Evolutionary conservation across 2,329 filamentous ascomycete genomes (phyloP).

Genomic region (Stromatinia cepivora): DNA sequence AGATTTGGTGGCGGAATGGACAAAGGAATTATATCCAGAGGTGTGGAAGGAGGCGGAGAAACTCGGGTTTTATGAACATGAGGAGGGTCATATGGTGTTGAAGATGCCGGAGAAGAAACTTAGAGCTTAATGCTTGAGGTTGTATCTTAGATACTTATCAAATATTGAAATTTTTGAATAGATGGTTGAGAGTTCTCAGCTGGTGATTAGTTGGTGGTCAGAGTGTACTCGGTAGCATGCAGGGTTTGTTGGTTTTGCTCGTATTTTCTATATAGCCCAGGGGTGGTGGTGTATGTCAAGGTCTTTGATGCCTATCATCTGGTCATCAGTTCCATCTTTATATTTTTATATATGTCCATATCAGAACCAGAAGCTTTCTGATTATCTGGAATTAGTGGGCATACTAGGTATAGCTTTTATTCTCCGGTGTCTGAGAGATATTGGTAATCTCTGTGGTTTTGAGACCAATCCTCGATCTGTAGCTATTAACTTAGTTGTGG

Average conservation of each 20-base stretch:
- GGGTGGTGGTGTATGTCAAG: background rate
- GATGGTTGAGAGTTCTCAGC: background rate
- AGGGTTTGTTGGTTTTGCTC: background rate
- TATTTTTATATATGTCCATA: too few species aligned
- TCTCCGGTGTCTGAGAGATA: too few species aligned
- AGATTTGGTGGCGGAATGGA: slow-evolving; percentile 72
- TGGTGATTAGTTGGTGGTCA: background rate
- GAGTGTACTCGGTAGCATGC: background rate
- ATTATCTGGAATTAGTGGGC: too few species aligned
- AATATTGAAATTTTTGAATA: background rate
- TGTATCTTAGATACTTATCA: background rate
- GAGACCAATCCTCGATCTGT: too few species aligned
- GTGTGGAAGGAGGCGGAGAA: slow-evolving; percentile 64
- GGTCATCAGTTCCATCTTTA: too few species aligned
- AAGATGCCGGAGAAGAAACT: slow-evolving; percentile 35
- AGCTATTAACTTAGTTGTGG: too few species aligned
- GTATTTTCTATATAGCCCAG: too few species aligned
- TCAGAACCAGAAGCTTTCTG: too few species aligned
- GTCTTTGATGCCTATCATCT: too few species aligned
- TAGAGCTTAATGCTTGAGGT: slow-evolving; percentile 28
- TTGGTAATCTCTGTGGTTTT: too few species aligned
- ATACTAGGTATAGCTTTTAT: too few species aligned
- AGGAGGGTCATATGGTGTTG: slow-evolving; percentile 36
- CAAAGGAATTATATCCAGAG: slow-evolving; percentile 63
- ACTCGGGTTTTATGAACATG: slow-evolving; percentile 33